Base-by-base conservation (phyloP, 2,329 filamentous ascomycete species). In the Talaromyces sp. region DNA sequence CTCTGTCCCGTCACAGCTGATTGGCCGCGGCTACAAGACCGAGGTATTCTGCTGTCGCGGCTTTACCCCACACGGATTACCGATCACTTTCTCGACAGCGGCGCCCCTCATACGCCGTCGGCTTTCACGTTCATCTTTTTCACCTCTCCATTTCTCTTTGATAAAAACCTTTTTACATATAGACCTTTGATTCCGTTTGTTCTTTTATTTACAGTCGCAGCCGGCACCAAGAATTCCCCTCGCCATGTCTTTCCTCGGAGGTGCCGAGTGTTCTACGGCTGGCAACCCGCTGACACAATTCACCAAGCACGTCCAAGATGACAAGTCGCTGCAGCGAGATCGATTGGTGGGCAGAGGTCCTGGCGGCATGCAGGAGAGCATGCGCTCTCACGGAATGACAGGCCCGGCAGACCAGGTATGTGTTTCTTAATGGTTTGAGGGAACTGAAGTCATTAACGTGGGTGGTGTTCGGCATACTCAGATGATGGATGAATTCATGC, bases 211-310 rank as follows among this genome's bases (percentile, higher is more conserved):
- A 21, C 19, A 19, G 9, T 46, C n/a, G 7, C 41, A 46, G 17
- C 13, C 41, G 43, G 43, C 43, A 46, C n/a, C 41, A 46, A 46
- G 10, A 21, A 4, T 46, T 41, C 13, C n/a, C 19, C 4, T 51
- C 26, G 49, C 64, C 67, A 98, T 99, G 93, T 97, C 93, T 59
- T 98, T 99, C 77, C 84, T 98, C 70, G 91, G 91, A 78, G 93
- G 93, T 69, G 90, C 93, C 69, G 95, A 98, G 80, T 99, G 95
- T 83, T 98, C 93, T 60, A 96, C 95, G 64, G 92, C 90, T 66
- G 91, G 89, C 71, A 99, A 99, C 77, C 95, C 96, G 61, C 87
- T 99, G 70, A 93, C 91, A 73, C 95, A 98, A 81, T 96, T 99
- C 76, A 91, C 93, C 65, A 99, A 99, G 78, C 93, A 97, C 77